phyloP scores from a whole-genome alignment of 164 flowering plant genomes.

The Dillenia suffruticosa region DNA sequence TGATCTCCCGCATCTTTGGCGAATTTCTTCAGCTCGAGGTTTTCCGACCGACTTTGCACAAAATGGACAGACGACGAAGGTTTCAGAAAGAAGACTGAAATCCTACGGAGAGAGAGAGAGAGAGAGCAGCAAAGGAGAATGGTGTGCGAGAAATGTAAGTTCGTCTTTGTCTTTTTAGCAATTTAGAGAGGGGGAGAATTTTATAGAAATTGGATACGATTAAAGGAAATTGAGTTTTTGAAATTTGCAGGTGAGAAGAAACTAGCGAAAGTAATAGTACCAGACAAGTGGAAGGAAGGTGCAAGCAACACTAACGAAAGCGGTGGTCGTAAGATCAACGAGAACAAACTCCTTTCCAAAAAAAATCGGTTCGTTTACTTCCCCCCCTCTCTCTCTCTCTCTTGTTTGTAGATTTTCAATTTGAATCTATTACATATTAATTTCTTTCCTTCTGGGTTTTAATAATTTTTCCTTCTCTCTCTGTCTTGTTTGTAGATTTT shows the following conservation, averaged over 20 bases:
- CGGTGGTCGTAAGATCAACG: conserved; percentile 99
- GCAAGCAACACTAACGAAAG: conserved; percentile 91
- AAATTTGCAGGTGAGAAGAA: conserved; percentile 71
- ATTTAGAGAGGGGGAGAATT: background rate
- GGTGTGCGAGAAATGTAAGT: conserved; percentile 89
- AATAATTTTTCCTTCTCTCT: too few species aligned
- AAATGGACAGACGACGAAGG: too few species aligned
- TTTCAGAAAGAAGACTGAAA: too few species aligned
- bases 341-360: conserved; percentile 97
- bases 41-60: too few species aligned
- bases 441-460: background rate
- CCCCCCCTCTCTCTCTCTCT: too few species aligned
- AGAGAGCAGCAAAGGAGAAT: conserved; percentile 14
- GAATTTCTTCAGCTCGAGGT: too few species aligned
- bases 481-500: background rate
- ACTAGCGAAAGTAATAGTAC: conserved; percentile 87
- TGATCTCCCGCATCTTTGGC: too few species aligned
- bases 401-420: background rate
- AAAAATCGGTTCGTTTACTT: conserved; percentile 57
- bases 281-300: conserved; percentile 99
- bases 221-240: background rate
- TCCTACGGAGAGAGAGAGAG: too few species aligned
- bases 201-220: too few species aligned
- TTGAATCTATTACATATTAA: background rate
- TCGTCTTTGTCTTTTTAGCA: background rate